Evolutionary conservation across 1,284 basidiomycete species (phyloP), one percentile per base, ranked within the genome.

Genomic region (Heterobasidion parviporum): DNA sequence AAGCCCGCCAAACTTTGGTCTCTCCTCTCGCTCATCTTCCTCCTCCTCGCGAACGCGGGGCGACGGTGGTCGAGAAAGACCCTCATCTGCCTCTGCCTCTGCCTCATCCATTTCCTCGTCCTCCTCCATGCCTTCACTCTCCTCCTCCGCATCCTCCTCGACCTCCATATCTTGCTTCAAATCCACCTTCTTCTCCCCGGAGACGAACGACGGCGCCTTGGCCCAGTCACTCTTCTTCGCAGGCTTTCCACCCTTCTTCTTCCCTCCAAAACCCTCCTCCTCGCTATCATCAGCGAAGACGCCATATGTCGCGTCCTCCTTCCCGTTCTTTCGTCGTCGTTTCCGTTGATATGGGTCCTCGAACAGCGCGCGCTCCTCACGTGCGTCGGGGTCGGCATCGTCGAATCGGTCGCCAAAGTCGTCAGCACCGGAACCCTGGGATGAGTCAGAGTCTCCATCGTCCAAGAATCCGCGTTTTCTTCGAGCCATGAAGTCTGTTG

Each of bases 291-390:
- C 83, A 0, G 77, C 91, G 72, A 94, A 95, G 0, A 93, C 75
- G 3, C 94, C 94, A 64, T 95, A 94, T 56, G 89, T 78, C 1
- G 87, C 87, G 56, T 86, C 82, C 41, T 89, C 87, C 67, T 88
- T 91, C 33, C 81, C 84, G 56, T 81, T 75, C 65, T 75, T 83
- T 53, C 81, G 75, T 54, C 79, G 74, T 56, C 82, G 79, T 63
- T 87, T 90, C 57, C 79, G 74, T 58, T 82, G 78, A 70, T 90
- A 89, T 5, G 90, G 89, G 61, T 93, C 81, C 67, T 87, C 80
- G 67, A 93, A 92, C 20, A 94, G 78, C 36, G 80, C 80, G 43
- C 87, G 83, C 66, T 94, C 92, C 16, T 85, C 92, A 43, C 82
- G 79, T 12, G 79, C 78, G 67, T 91, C 89, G 3, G 81, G 80